These are phyloP conservation scores for Nannochloropsis granulata DNA, from an alignment of 108 stramenopile species.

Conservation along the genomic window DNA sequence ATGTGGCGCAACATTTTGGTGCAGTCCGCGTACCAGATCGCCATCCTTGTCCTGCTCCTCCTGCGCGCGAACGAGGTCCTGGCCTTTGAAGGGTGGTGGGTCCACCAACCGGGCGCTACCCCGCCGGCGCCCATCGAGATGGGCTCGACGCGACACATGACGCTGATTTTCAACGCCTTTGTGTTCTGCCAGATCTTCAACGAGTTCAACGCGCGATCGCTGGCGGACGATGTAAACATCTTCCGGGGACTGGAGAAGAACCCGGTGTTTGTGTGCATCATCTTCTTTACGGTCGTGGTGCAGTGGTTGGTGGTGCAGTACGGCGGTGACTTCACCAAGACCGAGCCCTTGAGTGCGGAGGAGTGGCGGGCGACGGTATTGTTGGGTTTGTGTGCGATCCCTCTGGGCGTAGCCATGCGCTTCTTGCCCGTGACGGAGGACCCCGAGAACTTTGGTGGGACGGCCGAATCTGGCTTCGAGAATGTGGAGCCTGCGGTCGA, in stretches of 20 bases:
- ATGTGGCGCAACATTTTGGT: constrained; percentile 35
- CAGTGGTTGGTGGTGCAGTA: constrained; percentile 80
- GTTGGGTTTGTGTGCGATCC: constrained; percentile 26
- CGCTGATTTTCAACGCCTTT: constrained; percentile 89
- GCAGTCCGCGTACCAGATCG: constrained; percentile 29
- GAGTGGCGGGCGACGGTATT: constrained; percentile 31
- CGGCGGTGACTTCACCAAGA: constrained; percentile 49
- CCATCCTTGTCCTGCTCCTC: constrained; percentile 42
- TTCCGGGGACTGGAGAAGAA: constrained; percentile 59
- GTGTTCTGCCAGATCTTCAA: constrained; percentile 90
- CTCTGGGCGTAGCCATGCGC: constrained; percentile 37
- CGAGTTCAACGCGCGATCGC: constrained; percentile 64
- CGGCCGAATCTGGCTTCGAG: not conserved
- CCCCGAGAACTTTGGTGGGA: constrained; percentile 25
- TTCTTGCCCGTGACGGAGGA: constrained; percentile 34
- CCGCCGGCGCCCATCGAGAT: not conserved
- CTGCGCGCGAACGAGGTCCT: constrained; percentile 31
- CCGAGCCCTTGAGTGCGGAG: constrained; percentile 22
- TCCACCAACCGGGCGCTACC: not conserved
- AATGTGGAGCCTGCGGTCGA: not conserved
- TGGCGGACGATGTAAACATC: constrained; percentile 42
- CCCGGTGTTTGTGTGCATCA: constrained; percentile 61
- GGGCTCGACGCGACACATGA: constrained; percentile 48
- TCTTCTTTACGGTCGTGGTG: constrained; percentile 52
- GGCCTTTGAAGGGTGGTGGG: not conserved